These are phyloP conservation scores for Choanephora cucurbitarum DNA, from an alignment of 371 early-diverging fungal species.

Conservation along the genomic window DNA sequence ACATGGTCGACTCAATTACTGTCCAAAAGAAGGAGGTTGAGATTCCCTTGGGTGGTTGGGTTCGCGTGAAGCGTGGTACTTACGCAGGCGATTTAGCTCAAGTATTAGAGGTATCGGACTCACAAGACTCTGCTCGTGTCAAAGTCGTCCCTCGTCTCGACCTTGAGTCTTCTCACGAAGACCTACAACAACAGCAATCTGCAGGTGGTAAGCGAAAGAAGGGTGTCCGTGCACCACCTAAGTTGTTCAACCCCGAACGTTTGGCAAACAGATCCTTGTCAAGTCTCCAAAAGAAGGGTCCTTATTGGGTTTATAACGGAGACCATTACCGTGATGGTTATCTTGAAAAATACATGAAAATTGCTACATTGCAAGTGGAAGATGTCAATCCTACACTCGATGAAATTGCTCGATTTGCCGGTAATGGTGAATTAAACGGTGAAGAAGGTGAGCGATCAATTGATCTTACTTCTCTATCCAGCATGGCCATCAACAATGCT, in stretches of 20 bases:
- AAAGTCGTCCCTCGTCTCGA: constrained; percentile 92
- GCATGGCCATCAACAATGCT: constrained; percentile 47
- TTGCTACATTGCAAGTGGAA: constrained; percentile 72
- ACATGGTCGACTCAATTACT: constrained; percentile 94
- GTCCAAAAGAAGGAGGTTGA: constrained; percentile 71
- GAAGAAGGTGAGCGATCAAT: constrained; percentile 61
- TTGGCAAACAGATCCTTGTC: constrained; percentile 51
- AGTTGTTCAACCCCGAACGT: constrained; percentile 77
- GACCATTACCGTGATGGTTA: constrained; percentile 91
- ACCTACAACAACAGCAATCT: constrained; percentile 18
- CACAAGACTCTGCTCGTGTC: constrained; percentile 78
- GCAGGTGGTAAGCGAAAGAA: constrained; percentile 59
- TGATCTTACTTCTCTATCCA: constrained; percentile 53
- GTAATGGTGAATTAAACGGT: constrained; percentile 60
- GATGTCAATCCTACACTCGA: constrained; percentile 91
- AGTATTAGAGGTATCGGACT: constrained; percentile 78
- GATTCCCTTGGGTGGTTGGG: constrained; percentile 86
- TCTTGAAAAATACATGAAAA: constrained; percentile 87
- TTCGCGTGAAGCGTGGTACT: constrained; percentile 93
- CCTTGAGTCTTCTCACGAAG: constrained; percentile 34
- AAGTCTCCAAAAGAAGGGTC: constrained; percentile 53
- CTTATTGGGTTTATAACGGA: constrained; percentile 75
- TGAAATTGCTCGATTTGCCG: constrained; percentile 88
- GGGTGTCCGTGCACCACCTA: constrained; percentile 60
- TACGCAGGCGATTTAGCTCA: constrained; percentile 96